Percentiles rank a stretch among this genome's conserved stretches.
Evolutionary conservation across 176 grass and related monocot genomes (phyloP).

Genomic region (Melocanna baccifera): DNA sequence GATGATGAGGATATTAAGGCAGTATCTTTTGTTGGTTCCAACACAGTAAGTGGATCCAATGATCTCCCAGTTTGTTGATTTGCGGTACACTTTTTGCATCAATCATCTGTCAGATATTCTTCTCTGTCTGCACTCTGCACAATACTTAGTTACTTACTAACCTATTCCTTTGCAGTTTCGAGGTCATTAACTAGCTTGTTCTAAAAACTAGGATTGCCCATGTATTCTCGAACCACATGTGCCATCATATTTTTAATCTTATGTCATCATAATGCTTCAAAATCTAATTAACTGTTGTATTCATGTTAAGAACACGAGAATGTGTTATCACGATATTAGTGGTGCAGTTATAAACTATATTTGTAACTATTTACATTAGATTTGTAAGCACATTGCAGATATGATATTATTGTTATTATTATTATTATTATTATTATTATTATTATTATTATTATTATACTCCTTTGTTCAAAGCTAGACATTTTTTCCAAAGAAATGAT

Average conservation of each 20-base stretch:
- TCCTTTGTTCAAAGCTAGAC: not conserved
- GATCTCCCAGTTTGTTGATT: not conserved
- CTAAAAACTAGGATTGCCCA: not conserved
- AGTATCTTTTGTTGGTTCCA: slow-evolving; percentile 98
- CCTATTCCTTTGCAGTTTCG: not conserved
- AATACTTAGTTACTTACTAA: not conserved
- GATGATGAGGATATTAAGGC: slow-evolving; percentile 89
- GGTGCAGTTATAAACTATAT: not conserved
- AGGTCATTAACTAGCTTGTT: not conserved
- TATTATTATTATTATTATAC: not conserved
- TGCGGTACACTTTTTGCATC: not conserved
- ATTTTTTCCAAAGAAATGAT: not conserved
- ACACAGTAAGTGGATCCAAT: slow-evolving; percentile 68
- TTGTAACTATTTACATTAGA: not conserved
- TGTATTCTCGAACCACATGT: slow-evolving; percentile 9
- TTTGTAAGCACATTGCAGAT: not conserved
- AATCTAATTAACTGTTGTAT: slow-evolving; percentile 1
- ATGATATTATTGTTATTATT: not conserved
- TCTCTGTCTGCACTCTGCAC: not conserved
- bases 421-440: not conserved
- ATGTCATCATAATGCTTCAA: not conserved
- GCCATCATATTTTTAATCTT: not conserved
- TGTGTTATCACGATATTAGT: slow-evolving; percentile 8
- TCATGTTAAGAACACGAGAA: not conserved
- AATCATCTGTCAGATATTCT: not conserved